These are phyloP conservation scores for Cladosporium colombiae DNA, from an alignment of 2,329 filamentous ascomycete genomes.

Conservation along the genomic window DNA sequence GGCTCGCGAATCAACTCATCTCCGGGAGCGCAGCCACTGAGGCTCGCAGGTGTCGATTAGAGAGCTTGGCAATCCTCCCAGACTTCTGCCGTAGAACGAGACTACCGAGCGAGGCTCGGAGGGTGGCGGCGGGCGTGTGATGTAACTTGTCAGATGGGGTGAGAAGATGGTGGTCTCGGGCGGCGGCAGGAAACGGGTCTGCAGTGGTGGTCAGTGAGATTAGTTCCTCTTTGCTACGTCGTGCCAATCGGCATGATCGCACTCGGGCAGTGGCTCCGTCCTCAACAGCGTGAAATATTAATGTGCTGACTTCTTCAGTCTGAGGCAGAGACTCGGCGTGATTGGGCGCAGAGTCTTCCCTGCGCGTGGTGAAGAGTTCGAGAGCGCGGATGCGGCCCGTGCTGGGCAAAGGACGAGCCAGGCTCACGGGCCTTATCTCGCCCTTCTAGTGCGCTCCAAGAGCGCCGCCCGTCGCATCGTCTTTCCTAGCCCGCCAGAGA, in stretches of 20 bases:
- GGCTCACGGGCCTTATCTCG: conserved; percentile 6
- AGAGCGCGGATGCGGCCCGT: background rate
- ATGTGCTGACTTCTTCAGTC: background rate
- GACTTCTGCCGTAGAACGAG: background rate
- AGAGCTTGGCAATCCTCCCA: conserved; percentile 2
- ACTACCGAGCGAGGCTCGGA: background rate
- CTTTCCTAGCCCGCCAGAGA: background rate
- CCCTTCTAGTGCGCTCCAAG: conserved; percentile 14
- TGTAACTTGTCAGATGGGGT: background rate
- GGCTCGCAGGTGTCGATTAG: background rate
- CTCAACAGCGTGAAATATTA: background rate
- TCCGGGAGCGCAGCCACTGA: conserved; percentile 2
- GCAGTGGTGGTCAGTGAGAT: no score
- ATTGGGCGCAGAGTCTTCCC: background rate
- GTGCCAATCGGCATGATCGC: background rate
- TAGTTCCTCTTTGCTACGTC: background rate
- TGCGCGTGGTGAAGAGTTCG: background rate
- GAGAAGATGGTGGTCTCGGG: background rate
- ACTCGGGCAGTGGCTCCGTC: background rate
- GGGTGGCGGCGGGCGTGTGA: background rate
- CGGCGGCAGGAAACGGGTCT: background rate
- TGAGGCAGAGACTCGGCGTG: no score
- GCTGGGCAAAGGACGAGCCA: background rate
- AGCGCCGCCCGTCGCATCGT: conserved; percentile 6
- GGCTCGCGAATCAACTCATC: background rate